Evolutionary conservation across 768 basidiomycete species (phyloP), one percentile per base, ranked within the genome.

Genomic region (Royoungia palumana): DNA sequence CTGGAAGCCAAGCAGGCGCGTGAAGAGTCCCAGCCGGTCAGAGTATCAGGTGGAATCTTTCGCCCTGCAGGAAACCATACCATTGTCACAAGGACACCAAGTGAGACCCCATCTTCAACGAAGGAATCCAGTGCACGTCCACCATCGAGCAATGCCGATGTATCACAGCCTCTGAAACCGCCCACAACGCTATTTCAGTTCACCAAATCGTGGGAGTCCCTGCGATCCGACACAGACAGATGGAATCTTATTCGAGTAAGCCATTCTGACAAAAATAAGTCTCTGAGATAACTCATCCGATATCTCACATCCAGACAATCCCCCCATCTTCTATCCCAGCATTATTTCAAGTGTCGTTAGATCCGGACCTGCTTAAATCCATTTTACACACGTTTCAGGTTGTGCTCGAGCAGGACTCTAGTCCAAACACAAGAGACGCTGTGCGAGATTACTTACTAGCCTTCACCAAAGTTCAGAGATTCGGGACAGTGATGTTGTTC

Each of bases 31-130:
- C 76, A 71, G 46, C 50, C 67, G 56, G 72, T 70, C 46, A 73
- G 73, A 35, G 76, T 81, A 4, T 81, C 85, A 1, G 88, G 87
- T 8, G 88, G 87, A 0, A 85, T 91, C 43, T 87, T 91, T 68
- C 77, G 81, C 22, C 68, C 74, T 3, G 75, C 80, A 12, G 89
- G 88, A 2, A 70, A 78, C 16, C 78, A 75, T 37, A 83, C 78
- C 2, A 64, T 89, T 10, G 78, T 89, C 51, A 59, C 73, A 14
- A 69, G 65, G 17, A 57, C 70, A 43, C 60, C 61, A 27, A 51
- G 8, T 8, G 55, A 50, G 32, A 39, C 44, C 10, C n/a, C 35
- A 8, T 28, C 50, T 25, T 49, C 56, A 3, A 20, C 44, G 16
- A 54, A 21, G 38, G 41, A 51, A 35, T 24, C 44, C 16, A 39